A percentile compares a stretch with the other conserved stretches of the same genome.
Evolutionary conservation across 345 rosid species (phyloP).

Genomic region (Citrus hindsii): DNA sequence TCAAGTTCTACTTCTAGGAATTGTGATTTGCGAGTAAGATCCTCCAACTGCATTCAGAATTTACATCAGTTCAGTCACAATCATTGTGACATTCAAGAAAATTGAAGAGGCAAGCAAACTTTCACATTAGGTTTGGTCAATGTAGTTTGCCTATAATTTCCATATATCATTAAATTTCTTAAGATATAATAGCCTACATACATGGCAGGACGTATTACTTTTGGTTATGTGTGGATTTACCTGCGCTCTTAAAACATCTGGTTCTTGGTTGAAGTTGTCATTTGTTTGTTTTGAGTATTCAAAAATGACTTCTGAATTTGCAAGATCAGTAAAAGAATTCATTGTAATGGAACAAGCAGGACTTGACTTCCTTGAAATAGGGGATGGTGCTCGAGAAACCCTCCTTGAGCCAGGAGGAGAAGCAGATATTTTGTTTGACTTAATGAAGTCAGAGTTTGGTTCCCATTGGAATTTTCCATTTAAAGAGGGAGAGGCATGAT

Average conservation of each 20-base stretch:
- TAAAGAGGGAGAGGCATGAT: neutral
- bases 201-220: neutral
- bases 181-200: neutral
- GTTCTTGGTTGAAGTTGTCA: slow-evolving; percentile 41
- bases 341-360: slow-evolving; percentile 45
- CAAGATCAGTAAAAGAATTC: slow-evolving; percentile 25
- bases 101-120: neutral
- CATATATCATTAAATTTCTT: neutral
- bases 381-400: slow-evolving; percentile 47
- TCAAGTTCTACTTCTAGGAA: slow-evolving; percentile 51
- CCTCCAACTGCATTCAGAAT: slow-evolving; percentile 52
- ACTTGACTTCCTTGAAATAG: slow-evolving; percentile 42
- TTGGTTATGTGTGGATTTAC: slow-evolving; percentile 26
- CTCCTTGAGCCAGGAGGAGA: slow-evolving; percentile 37
- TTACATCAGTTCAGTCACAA: neutral
- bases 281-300: slow-evolving; percentile 43
- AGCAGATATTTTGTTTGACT: slow-evolving; percentile 25
- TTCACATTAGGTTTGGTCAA: neutral
- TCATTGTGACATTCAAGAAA: neutral
- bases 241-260: slow-evolving; percentile 58
- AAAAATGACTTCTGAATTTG: slow-evolving; percentile 38
- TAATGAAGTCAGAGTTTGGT: slow-evolving; percentile 35
- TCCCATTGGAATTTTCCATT: slow-evolving; percentile 30
- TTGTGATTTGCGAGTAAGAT: slow-evolving; percentile 47
- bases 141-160: neutral